A percentile compares a stretch with the other conserved stretches of the same genome.
phyloP scores from a whole-genome alignment of 176 grass and related monocot genomes.

The Aegilops bicornis region DNA sequence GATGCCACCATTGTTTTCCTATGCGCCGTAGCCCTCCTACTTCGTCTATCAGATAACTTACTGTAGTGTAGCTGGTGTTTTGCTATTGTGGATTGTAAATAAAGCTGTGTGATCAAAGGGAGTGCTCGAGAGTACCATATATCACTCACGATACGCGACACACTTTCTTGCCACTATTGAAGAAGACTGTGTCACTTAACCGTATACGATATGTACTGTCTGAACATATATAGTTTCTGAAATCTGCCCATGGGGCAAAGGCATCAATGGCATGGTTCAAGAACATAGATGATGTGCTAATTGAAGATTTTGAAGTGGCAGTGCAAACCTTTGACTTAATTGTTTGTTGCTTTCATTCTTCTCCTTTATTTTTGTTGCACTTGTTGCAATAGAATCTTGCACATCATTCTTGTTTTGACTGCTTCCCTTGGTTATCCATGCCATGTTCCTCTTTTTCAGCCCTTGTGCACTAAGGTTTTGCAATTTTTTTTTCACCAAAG shows the following conservation, averaged over 20 bases:
- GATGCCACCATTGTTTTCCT: conserved; percentile 47
- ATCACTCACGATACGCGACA: neutral
- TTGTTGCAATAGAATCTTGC: too few relatives aligned
- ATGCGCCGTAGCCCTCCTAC: conserved; percentile 38
- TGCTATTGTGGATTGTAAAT: conserved; percentile 11
- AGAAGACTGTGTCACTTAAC: neutral
- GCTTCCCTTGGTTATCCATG: too few relatives aligned
- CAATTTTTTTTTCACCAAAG: too few relatives aligned
- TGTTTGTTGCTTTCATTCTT: too few relatives aligned
- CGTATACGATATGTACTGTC: neutral
- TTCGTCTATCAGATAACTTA: conserved; percentile 40
- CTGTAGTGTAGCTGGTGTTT: conserved; percentile 16
- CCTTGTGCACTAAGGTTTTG: too few relatives aligned
- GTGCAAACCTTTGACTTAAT: too few relatives aligned
- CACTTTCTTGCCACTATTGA: neutral
- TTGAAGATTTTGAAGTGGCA: too few relatives aligned
- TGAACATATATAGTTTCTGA: neutral
- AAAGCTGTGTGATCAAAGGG: neutral
- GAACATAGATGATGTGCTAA: too few relatives aligned
- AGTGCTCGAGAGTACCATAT: neutral
- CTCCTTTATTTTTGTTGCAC: too few relatives aligned
- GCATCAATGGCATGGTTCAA: too few relatives aligned
- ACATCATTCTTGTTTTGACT: too few relatives aligned
- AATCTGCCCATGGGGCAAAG: neutral
- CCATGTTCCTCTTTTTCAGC: too few relatives aligned